These are phyloP conservation scores for Curvularia lunata DNA, from an alignment of 2,329 filamentous ascomycete genomes.

Conservation along the genomic window DNA sequence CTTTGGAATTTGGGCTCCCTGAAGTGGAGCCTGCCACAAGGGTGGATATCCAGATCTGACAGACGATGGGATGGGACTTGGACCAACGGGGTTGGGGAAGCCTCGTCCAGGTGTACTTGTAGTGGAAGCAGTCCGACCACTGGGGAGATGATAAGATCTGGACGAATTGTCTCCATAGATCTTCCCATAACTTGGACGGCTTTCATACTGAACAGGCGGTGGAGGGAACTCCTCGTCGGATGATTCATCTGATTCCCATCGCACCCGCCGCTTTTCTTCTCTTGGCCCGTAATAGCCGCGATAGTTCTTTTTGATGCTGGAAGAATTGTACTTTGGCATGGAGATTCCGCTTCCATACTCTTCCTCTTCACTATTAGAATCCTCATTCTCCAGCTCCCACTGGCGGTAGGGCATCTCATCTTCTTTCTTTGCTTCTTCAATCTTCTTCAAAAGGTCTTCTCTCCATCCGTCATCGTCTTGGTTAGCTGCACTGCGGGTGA, in stretches of 20 bases:
- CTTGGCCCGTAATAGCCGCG: neutral
- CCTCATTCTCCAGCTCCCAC: constrained; percentile 6
- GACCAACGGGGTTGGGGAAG: neutral
- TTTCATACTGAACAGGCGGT: neutral
- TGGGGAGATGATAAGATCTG: neutral
- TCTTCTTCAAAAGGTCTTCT: neutral
- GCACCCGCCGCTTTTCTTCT: neutral
- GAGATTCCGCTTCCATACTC: neutral
- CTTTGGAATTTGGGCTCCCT: neutral
- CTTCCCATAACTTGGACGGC: neutral
- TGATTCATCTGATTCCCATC: neutral
- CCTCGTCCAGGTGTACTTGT: neutral
- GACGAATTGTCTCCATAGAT: neutral
- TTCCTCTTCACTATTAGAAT: neutral
- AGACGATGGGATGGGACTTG: neutral
- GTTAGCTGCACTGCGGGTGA: constrained; percentile 15
- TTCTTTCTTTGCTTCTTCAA: constrained; percentile 2
- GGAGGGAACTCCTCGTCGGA: neutral
- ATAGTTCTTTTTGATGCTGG: neutral
- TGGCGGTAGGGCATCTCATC: neutral
- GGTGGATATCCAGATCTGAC: neutral
- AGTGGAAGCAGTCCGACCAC: neutral
- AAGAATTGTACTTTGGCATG: constrained; percentile 3
- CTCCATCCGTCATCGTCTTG: constrained; percentile 8
- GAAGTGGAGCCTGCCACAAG: neutral